Evolutionary conservation across 2,329 filamentous ascomycete genomes (phyloP), one percentile per base, ranked within the genome.

Genomic region (Ceratocystis destructans): DNA sequence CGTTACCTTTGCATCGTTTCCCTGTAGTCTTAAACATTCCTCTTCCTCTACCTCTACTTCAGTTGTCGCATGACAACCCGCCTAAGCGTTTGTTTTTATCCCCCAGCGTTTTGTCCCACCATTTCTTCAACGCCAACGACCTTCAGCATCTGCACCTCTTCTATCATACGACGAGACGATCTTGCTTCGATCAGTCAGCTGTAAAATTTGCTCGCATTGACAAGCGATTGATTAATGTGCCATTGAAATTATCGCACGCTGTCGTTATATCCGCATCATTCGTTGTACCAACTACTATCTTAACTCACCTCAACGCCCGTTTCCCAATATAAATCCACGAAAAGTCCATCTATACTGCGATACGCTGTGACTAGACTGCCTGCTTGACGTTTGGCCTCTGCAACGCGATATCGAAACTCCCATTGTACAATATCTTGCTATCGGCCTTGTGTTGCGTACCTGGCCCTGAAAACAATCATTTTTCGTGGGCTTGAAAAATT

Each of bases 71-170:
- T 59, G 25, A 59, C 55, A 59, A 20, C 17, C 55, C 55, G 31
- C 55, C 53, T 59, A 17, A 37, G 55, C 55, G 55, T 59, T 59
- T 59, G 55, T 59, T 59, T 37, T 10, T n/a, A 15, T 20, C 55
- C 28, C 17, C 55, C 55, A 59, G 55, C 55, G 55, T 59, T 37
- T 59, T 59, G 55, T 59, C 55, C 55, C 55, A 59, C 55, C 31
- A 37, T 31, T 37, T 59, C 31, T 5, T 37, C 31, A 17, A 33
- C 5, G 8, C 33, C 55, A 59, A 25, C 48, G 48, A 53, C 22
- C 48, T 53, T 25, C 22, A 28, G 22, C 22, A 22, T 53, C 28
- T 25, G 37, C 12, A 41, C 37, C 37, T 41, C 37, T 41, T 41
- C 10, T 10, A 41, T 41, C 37, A 41, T 41, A 41, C 37, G 37